Evolutionary conservation across 78 protist genomes (phyloP), one percentile per base, ranked within the genome.

Genomic region (Speleostelium caveatum): DNA sequence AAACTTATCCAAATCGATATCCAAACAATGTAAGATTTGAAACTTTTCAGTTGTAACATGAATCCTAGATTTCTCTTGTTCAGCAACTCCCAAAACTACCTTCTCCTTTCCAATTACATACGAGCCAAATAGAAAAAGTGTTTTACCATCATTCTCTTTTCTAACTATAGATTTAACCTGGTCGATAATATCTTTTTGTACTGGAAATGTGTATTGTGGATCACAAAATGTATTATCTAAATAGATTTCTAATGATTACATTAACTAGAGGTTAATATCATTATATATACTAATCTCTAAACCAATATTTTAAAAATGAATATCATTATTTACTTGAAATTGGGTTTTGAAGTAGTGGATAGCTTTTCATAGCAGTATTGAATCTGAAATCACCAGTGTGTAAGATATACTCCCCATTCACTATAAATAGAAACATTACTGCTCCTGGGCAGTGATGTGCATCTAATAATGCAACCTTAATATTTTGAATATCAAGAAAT

Each of bases 381-480:
- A 51, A 94, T 38, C 98, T 75, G 32, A 95, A 94, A 61, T 96
- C 98, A 36, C 98, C 98, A 19, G 97, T 86, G 45, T 96, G 98
- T 22, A 96, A 59, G n/a, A 74, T 69, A 28, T 60, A 45, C 28
- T 78, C 86, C 14, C 39, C 90, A 1, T 53, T 19, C 21, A 45
- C 10, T 21, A 67, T 35, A 79, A 96, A 96, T 45, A 96, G 61
- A 26, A 96, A 14, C 78, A 95, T 72, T 30, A 92, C 95, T 2
- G 96, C 41, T 19, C 97, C 98, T 2, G 97, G 97, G 69, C 98
- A 96, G 74, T 96, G 98, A 87, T 96, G 95, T 32, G 98, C 96
- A 62, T 94, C 94, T 28, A 96, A 67, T 28, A 90, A 56, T 5
- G 97, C 94, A 26, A 96, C 95, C 0, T 36, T 5, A 19, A 66